phyloP scores from a whole-genome alignment of 176 grass and related monocot species.

The sorghum (Sorghum bicolor) region Sorghum_bicolor_NCBIv3 NC_012871.2:76097001-76097500 shows the following conservation, averaged over 20 bases:
- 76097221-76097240: constrained; percentile 82
- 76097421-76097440: not conserved
- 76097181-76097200: constrained; percentile 93
- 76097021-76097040: not conserved
- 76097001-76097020: not conserved
- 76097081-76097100: constrained; percentile 38
- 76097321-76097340: constrained; percentile 92
- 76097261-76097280: constrained; percentile 90
- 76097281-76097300: constrained; percentile 86
- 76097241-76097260: constrained; percentile 84
- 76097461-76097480: not conserved
- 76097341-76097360: constrained; percentile 7
- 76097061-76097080: not conserved
- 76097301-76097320: constrained; percentile 94
- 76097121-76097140: constrained; percentile 94
- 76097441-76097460: not conserved
- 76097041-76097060: not conserved
- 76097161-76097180: constrained; percentile 88
- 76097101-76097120: constrained; percentile 87
- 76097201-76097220: constrained; percentile 87
- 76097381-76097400: not conserved
- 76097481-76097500: not conserved
- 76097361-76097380: not conserved
- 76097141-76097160: constrained; percentile 91
- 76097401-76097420: not conserved